phyloP scores from a whole-genome alignment of 768 basidiomycete genomes.

The Leccinum fibrillosum region DNA sequence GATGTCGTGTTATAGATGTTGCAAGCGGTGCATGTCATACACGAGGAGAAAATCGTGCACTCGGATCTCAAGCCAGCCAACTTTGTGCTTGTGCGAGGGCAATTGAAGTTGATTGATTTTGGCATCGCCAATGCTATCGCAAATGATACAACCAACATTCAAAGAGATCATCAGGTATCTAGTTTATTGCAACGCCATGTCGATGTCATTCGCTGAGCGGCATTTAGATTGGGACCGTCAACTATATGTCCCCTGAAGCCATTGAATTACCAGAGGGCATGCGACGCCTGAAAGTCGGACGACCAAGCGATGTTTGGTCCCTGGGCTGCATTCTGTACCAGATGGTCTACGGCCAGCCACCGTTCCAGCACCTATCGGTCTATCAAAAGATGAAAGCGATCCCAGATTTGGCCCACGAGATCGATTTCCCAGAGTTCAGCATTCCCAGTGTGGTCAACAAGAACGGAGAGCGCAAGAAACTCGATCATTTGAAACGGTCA shows the following conservation, averaged over 20 bases:
- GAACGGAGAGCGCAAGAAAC: conserved; percentile 40
- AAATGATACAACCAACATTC: conserved; percentile 98
- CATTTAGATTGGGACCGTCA: conserved; percentile 86
- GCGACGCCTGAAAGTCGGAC: conserved; percentile 90
- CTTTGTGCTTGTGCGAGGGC: conserved; percentile 93
- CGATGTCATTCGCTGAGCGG: neutral
- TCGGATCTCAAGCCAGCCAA: conserved; percentile 98
- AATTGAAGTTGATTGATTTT: conserved; percentile 97
- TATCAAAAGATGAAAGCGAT: conserved; percentile 94
- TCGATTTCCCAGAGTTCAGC: conserved; percentile 78
- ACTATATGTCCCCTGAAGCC: conserved; percentile 99
- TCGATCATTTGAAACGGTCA: conserved; percentile 67
- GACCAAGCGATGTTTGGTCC: conserved; percentile 97
- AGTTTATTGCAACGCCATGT: neutral
- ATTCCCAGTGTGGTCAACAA: conserved; percentile 39
- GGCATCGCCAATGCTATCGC: conserved; percentile 99
- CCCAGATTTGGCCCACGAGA: conserved; percentile 69
- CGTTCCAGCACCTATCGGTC: conserved; percentile 82
- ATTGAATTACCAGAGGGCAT: conserved; percentile 86
- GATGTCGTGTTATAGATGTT: conserved; percentile 66
- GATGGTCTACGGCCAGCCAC: conserved; percentile 94
- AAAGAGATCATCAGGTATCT: conserved; percentile 87
- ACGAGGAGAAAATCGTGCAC: conserved; percentile 98
- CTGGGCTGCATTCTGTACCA: conserved; percentile 97
- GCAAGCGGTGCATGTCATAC: conserved; percentile 96